A percentile compares a stretch with the other conserved stretches of the same genome.
phyloP scores from a whole-genome alignment of 1,284 basidiomycete species.

The Ustilago nuda region DNA sequence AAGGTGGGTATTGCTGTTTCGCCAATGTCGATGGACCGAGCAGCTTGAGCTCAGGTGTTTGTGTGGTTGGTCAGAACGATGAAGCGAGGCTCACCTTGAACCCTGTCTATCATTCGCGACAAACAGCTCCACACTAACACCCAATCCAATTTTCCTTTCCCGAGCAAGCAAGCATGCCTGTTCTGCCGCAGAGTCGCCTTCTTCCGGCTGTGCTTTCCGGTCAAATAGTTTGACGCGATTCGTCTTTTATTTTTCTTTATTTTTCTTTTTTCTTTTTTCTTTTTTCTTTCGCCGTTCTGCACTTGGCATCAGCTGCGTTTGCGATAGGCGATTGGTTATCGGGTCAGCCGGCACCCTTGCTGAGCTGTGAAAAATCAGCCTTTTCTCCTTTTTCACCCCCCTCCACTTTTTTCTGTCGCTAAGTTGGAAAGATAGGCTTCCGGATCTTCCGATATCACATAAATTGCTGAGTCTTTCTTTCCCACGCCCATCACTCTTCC shows the following conservation, averaged over 20 bases:
- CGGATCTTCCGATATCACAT: conserved; percentile 10
- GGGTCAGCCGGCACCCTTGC: too few relatives aligned
- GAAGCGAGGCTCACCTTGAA: not conserved
- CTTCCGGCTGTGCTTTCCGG: conserved; percentile 24
- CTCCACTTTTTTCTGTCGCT: conserved; percentile 8
- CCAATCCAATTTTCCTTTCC: not conserved
- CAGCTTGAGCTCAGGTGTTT: too few relatives aligned
- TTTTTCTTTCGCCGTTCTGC: not conserved
- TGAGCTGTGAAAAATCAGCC: too few relatives aligned
- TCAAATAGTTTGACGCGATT: conserved; percentile 2
- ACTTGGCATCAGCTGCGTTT: not conserved
- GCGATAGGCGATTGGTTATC: not conserved
- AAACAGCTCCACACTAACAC: conserved; percentile 34
- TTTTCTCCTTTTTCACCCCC: not conserved
- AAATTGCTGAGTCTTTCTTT: conserved; percentile 4
- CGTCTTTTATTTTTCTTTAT: too few relatives aligned
- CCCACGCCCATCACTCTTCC: conserved; percentile 1
- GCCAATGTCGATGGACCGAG: too few relatives aligned
- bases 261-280: not conserved
- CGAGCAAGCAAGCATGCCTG: not conserved
- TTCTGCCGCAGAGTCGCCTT: not conserved
- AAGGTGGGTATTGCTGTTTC: not conserved
- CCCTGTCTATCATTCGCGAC: not conserved
- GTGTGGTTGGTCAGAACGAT: too few relatives aligned
- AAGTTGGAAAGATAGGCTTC: not conserved